phyloP scores from a whole-genome alignment of 2,329 filamentous ascomycete genomes.

The Aspergillus costaricaensis region DNA sequence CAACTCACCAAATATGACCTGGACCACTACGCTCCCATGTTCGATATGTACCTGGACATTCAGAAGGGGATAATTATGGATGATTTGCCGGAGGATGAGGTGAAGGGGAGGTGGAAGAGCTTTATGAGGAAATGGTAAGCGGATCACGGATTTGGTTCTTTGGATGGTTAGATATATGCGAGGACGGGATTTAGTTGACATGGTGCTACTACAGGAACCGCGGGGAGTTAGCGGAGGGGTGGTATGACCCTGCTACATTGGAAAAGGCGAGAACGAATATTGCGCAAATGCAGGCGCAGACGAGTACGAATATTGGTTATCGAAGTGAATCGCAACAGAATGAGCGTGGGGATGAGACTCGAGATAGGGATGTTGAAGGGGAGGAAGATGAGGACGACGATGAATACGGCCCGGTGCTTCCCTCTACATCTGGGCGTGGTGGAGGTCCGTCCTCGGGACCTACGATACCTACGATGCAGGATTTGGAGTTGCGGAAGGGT shows the following conservation, averaged over 20 bases:
- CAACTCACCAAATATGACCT: conserved; percentile 70
- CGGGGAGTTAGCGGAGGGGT: conserved; percentile 81
- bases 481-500: conserved; percentile 64
- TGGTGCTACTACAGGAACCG: conserved; percentile 69
- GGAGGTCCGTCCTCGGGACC: conserved; percentile 49
- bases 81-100: conserved; percentile 71
- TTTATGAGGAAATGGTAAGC: conserved; percentile 81
- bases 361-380: neutral
- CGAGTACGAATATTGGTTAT: neutral
- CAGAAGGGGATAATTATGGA: conserved; percentile 76
- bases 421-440: conserved; percentile 23
- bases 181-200: neutral
- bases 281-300: conserved; percentile 10
- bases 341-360: conserved; percentile 18
- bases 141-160: neutral
- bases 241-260: conserved; percentile 83
- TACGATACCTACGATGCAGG: conserved; percentile 69
- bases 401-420: conserved; percentile 61
- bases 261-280: conserved; percentile 49
- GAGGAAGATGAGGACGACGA: conserved; percentile 59
- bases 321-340: conserved; percentile 26
- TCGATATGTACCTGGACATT: conserved; percentile 82
- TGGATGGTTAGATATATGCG: neutral
- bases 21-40: conserved; percentile 66
- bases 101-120: conserved; percentile 87